Base-by-base conservation (phyloP, 2,329 filamentous ascomycete species). In the Colletotrichum sp. region DNA sequence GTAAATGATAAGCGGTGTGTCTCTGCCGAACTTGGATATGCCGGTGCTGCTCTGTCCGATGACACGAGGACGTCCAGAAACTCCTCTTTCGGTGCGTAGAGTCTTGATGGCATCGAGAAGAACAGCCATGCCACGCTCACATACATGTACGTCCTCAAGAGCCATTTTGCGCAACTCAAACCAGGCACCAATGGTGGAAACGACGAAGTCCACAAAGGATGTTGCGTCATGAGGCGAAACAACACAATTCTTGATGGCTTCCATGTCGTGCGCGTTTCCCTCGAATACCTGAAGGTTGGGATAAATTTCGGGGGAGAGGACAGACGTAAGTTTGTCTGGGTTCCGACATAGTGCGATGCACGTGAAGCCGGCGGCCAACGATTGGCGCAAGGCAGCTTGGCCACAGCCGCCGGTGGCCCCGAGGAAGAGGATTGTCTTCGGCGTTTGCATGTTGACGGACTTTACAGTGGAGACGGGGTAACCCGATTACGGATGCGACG, bases 361-460 rank as follows among this genome's bases (percentile, higher is more conserved):
- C 9, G 79, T 82, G 79, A 88, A 85, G 39, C 87, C 87, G 13
- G 85, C 86, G 18, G 84, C 83, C 10, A 91, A 86, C 30, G 85
- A 82, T 55, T 84, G 83, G 28, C 84, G 84, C 55, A 91, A 86
- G 18, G 85, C 84, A 4, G 88, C 82, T 71, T 89, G 85, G 69
- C 86, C 88, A 76, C 84, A 85, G 64, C 89, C 90, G 39, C 86
- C 87, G 27, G 87, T 90, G 56, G 89, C 88, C 74, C 90, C 90
- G 69, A 91, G 85, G 83, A 91, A 90, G 60, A 87, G 85, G 71
- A 90, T 81, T 5, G 87, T 86, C 76, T 87, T 85, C 55, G 78
- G 71, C 69, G 76, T 55, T 34, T 36, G 22, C 74, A 76, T 76
- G 9, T 64, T 25, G 56, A 5, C 13, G 30, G n/a, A 43, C 70